phyloP scores from a whole-genome alignment of 192 early-diverging fungal genomes.

The Entomortierella parvispora region DNA sequence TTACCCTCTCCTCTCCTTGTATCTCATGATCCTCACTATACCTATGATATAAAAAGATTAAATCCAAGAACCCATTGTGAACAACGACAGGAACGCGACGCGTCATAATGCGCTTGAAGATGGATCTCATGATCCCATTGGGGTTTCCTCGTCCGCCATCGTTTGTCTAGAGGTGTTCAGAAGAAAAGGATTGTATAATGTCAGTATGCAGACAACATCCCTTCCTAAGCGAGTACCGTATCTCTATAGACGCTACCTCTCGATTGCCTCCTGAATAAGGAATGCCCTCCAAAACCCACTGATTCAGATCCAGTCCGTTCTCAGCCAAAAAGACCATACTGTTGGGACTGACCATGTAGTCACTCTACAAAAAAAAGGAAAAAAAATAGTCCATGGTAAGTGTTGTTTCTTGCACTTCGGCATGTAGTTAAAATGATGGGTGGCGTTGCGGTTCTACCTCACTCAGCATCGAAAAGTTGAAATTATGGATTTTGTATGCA shows the following conservation, averaged over 20 bases:
- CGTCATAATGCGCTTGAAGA: conserved; percentile 64
- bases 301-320: conserved; percentile 89
- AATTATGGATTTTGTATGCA: conserved; percentile 68
- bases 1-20: too few species aligned
- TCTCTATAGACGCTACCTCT: too few species aligned
- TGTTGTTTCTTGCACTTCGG: neutral
- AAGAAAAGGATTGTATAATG: neutral
- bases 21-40: too few species aligned
- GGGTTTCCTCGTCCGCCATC: conserved; percentile 52
- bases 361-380: conserved; percentile 49
- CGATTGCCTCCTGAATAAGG: conserved; percentile 74
- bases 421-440: too few species aligned
- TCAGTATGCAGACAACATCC: too few species aligned
- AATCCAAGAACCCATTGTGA: conserved; percentile 95
- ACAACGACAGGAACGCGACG: conserved; percentile 76
- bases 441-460: conserved; percentile 23
- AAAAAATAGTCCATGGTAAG: neutral
- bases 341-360: conserved; percentile 73
- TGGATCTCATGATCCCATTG: conserved; percentile 60
- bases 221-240: too few species aligned
- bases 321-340: conserved; percentile 85
- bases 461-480: conserved; percentile 55
- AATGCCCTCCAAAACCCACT: conserved; percentile 80
- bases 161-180: conserved; percentile 18
- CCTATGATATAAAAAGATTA: conserved; percentile 91